Percentiles rank a stretch among this genome's conserved stretches.
Evolutionary conservation across 768 basidiomycete genomes (phyloP).

Genomic region (Pisolithus tinctorius): DNA sequence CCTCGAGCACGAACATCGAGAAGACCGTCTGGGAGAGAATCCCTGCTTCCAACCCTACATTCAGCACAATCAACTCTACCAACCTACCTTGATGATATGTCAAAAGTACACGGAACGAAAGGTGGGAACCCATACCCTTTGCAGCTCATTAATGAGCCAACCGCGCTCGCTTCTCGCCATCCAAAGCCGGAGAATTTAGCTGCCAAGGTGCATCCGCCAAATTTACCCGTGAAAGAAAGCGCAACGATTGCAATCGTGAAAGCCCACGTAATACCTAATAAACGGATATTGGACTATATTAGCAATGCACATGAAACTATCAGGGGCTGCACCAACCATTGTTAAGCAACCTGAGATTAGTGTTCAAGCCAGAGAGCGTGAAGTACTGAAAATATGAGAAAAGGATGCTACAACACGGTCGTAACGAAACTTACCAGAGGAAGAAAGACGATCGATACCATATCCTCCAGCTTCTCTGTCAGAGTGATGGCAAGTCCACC

Average conservation of each 20-base stretch:
- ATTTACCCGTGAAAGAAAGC: constrained; percentile 84
- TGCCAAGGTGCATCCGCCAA: constrained; percentile 73
- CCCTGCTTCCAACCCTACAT: constrained; percentile 78
- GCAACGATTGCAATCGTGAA: constrained; percentile 75
- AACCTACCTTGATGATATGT: constrained; percentile 39
- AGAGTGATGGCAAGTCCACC: constrained; percentile 80
- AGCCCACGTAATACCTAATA: constrained; percentile 72
- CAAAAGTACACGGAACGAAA: not conserved
- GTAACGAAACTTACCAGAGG: constrained; percentile 53
- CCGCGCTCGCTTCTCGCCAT: constrained; percentile 74
- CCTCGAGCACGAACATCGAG: constrained; percentile 92
- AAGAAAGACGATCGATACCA: constrained; percentile 84
- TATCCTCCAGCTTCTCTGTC: constrained; percentile 96
- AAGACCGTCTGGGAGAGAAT: constrained; percentile 76
- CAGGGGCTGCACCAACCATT: constrained; percentile 38
- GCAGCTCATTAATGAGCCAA: constrained; percentile 92
- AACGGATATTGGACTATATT: not conserved
- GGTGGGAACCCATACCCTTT: constrained; percentile 62
- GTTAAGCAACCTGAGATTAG: constrained; percentile 79
- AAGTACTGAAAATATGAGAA: constrained; percentile 60
- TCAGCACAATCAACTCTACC: constrained; percentile 92
- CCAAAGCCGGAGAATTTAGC: constrained; percentile 64
- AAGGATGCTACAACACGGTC: not conserved
- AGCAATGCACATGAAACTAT: not conserved
- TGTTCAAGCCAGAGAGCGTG: constrained; percentile 87